Evolutionary conservation across 768 basidiomycete species (phyloP).

Genomic region (Clitopilus passeckerianus): DNA sequence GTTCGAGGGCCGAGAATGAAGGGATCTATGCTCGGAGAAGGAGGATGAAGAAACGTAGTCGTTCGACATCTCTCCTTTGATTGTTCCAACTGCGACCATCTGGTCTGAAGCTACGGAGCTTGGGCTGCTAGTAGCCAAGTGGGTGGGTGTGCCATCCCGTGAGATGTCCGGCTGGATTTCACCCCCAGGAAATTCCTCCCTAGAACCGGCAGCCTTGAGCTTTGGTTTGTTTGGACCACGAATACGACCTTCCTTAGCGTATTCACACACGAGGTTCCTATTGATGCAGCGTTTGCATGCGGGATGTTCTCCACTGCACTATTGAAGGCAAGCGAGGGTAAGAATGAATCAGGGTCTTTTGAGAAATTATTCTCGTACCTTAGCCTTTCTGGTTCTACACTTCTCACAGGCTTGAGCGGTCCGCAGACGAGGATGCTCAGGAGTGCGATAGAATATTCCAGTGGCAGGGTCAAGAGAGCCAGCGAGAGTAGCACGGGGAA

Average conservation of each 20-base stretch:
- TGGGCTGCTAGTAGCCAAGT: background rate
- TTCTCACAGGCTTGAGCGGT: conserved; percentile 76
- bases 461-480: conserved; percentile 62
- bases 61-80: background rate
- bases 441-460: conserved; percentile 60
- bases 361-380: conserved; percentile 36
- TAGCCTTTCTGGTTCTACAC: conserved; percentile 68
- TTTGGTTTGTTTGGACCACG: conserved; percentile 60
- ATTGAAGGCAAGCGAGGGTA: background rate
- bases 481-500: conserved; percentile 32
- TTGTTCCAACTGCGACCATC: background rate
- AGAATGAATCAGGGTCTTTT: background rate
- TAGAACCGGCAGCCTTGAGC: conserved; percentile 9
- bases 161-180: background rate
- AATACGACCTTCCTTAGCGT: conserved; percentile 61
- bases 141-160: background rate
- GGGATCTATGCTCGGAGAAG: background rate
- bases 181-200: background rate
- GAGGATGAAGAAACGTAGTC: background rate
- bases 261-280: conserved; percentile 58
- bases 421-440: conserved; percentile 60
- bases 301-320: conserved; percentile 74
- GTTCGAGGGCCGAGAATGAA: background rate
- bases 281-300: conserved; percentile 59
- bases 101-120: background rate